phyloP scores from a whole-genome alignment of 2,329 filamentous ascomycete genomes.

The Atkinsonella texensis region DNA sequence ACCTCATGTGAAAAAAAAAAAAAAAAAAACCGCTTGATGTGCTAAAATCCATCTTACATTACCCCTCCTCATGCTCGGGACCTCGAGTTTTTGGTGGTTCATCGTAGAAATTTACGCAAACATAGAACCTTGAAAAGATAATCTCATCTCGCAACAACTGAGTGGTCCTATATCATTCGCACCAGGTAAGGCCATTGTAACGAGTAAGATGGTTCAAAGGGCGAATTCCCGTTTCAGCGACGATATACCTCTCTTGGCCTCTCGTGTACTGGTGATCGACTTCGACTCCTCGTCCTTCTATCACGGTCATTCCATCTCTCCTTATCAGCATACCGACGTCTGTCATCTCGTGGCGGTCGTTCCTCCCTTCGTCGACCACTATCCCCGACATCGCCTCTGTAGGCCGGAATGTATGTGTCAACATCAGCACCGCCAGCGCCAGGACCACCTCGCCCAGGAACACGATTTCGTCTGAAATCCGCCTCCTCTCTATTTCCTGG shows the following conservation, averaged over 20 bases:
- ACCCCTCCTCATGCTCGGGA: not conserved
- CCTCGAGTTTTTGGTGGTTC: too few relatives aligned
- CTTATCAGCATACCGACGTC: conserved; percentile 21
- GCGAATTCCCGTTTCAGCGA: conserved; percentile 23
- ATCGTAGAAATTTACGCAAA: too few relatives aligned
- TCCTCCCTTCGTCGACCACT: conserved; percentile 24
- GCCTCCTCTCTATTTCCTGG: conserved; percentile 20
- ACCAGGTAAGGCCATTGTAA: too few relatives aligned
- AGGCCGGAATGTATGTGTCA: conserved; percentile 40
- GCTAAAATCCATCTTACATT: not conserved
- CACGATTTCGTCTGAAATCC: conserved; percentile 31
- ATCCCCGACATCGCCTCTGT: conserved; percentile 20
- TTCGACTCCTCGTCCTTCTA: conserved; percentile 27
- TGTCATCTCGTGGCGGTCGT: conserved; percentile 18
- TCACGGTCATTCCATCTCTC: conserved; percentile 30
- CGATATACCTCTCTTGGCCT: conserved; percentile 35
- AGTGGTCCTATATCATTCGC: too few relatives aligned
- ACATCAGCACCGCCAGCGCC: conserved; percentile 20
- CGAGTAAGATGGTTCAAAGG: too few relatives aligned
- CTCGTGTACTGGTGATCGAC: conserved; percentile 26
- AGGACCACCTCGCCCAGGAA: conserved; percentile 13
- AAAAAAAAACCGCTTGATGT: not conserved
- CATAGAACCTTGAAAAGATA: too few relatives aligned
- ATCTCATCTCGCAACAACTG: too few relatives aligned
- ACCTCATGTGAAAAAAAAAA: not conserved